Percentiles rank a stretch among this genome's conserved stretches.
These are phyloP conservation scores for Pyropia yezoensis DNA, from an alignment of 23 red algal genomes.

Conservation along the genomic window DNA sequence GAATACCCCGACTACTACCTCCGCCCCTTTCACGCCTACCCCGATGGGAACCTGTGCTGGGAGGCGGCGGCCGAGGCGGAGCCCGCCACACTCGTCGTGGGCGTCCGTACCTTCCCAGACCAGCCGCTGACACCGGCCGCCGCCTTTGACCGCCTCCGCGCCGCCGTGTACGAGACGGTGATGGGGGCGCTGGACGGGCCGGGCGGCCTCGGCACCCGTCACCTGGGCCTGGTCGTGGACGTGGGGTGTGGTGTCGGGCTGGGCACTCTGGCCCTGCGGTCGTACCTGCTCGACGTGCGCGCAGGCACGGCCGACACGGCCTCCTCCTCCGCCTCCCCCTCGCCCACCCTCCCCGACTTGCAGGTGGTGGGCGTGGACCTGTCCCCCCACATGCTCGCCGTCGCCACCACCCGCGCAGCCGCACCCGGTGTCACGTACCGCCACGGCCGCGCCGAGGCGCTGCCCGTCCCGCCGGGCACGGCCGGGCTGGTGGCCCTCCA, in stretches of 20 bases:
- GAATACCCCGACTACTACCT: conserved; percentile 38
- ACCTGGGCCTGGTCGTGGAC: conserved; percentile 15
- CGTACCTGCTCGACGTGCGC: conserved; percentile 1
- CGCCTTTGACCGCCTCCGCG: conserved; percentile 7
- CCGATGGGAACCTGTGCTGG: conserved; percentile 54
- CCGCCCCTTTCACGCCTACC: conserved; percentile 56
- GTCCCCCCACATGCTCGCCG: conserved; percentile 45
- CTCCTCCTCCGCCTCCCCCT: no score
- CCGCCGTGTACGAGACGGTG: conserved; percentile 5
- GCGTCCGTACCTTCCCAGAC: conserved; percentile 7
- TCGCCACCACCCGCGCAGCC: conserved; percentile 2
- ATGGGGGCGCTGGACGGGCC: not conserved
- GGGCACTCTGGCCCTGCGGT: conserved; percentile 10
- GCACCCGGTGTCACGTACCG: conserved; percentile 15
- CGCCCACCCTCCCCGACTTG: not conserved
- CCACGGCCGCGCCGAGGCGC: conserved; percentile 36
- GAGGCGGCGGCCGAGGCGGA: conserved; percentile 42
- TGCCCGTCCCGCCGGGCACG: conserved; percentile 1
- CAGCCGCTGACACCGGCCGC: not conserved
- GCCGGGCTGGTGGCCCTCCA: conserved; percentile 35
- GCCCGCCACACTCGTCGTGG: conserved; percentile 25
- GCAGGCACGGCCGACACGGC: no score
- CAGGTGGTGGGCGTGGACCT: conserved; percentile 32
- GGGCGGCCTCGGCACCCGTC: not conserved
- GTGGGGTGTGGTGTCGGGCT: conserved; percentile 54